phyloP scores from a whole-genome alignment of 306 rosid species.

The Pyrus pyrifolia region DNA sequence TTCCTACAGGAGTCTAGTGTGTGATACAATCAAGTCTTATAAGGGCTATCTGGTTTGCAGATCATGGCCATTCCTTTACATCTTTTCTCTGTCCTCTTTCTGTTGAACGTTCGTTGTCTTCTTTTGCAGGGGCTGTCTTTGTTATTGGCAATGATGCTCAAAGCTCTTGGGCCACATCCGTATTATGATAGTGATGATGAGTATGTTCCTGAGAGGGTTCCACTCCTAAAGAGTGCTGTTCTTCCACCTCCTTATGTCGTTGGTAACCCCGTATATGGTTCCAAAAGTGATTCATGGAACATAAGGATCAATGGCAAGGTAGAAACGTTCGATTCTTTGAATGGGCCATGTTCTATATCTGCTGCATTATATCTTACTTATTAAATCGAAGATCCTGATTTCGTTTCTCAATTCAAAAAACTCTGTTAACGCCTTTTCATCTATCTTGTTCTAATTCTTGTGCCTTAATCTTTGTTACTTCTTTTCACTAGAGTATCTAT shows the following conservation, averaged over 20 bases:
- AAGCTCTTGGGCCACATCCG: constrained; percentile 68
- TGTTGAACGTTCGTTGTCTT: neutral
- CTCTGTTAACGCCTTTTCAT: neutral
- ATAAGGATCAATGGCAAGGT: constrained; percentile 47
- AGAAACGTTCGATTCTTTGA: constrained; percentile 3
- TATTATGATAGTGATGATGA: constrained; percentile 77
- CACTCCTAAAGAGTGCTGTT: constrained; percentile 55
- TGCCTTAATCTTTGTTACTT: neutral
- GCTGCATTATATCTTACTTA: neutral
- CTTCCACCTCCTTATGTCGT: constrained; percentile 47
- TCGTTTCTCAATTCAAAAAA: neutral
- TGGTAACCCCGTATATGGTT: constrained; percentile 51
- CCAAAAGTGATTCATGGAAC: constrained; percentile 39
- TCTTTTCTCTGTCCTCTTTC: neutral
- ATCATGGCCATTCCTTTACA: neutral
- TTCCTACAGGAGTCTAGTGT: neutral
- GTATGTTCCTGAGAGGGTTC: constrained; percentile 47
- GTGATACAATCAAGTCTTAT: too few relatives aligned
- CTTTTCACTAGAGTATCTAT: too few relatives aligned
- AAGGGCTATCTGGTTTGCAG: neutral
- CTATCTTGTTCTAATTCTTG: neutral
- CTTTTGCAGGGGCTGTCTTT: constrained; percentile 54
- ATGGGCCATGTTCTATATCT: neutral
- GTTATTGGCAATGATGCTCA: constrained; percentile 69
- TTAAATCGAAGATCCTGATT: neutral